phyloP scores from a whole-genome alignment of 2,329 filamentous ascomycete species.

The Cryoendolithus antarcticus region DNA sequence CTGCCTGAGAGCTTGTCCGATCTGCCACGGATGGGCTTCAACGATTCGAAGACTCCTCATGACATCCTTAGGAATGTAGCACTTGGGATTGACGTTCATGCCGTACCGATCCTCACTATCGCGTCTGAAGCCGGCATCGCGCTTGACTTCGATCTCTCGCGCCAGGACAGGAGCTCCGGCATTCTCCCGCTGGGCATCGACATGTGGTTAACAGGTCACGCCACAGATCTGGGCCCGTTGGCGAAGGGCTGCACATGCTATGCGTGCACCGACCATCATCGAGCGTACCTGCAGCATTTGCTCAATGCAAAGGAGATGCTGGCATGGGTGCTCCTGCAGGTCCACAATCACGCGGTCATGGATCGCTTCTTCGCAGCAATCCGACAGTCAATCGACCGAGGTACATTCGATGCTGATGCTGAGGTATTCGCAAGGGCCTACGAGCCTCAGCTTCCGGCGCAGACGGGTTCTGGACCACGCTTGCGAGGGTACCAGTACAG shows the following conservation, averaged over 20 bases:
- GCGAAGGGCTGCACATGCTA: constrained; percentile 61
- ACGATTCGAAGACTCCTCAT: constrained; percentile 58
- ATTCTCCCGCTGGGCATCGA: constrained; percentile 55
- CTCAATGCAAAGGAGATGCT: constrained; percentile 91
- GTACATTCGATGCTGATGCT: constrained; percentile 43
- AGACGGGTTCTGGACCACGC: constrained; percentile 60
- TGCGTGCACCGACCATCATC: constrained; percentile 69
- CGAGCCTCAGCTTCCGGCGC: constrained; percentile 56
- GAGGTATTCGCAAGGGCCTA: constrained; percentile 55
- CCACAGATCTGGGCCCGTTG: constrained; percentile 52
- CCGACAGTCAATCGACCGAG: constrained; percentile 48
- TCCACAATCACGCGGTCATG: constrained; percentile 74
- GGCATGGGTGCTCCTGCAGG: constrained; percentile 81
- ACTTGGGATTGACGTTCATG: constrained; percentile 68
- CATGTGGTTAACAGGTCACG: constrained; percentile 57
- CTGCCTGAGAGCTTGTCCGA: constrained; percentile 48
- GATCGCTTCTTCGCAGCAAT: constrained; percentile 61
- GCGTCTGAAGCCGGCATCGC: constrained; percentile 78
- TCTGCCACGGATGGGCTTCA: constrained; percentile 65
- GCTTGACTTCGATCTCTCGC: constrained; percentile 58
- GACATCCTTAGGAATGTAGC: constrained; percentile 63
- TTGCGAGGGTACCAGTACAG: constrained; percentile 63
- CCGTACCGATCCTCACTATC: constrained; percentile 59
- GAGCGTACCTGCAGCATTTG: constrained; percentile 78
- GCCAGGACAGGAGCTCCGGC: constrained; percentile 27